Conservation (phyloP, 805 yeast genomes). For the Candida tallmaniae region DNA sequence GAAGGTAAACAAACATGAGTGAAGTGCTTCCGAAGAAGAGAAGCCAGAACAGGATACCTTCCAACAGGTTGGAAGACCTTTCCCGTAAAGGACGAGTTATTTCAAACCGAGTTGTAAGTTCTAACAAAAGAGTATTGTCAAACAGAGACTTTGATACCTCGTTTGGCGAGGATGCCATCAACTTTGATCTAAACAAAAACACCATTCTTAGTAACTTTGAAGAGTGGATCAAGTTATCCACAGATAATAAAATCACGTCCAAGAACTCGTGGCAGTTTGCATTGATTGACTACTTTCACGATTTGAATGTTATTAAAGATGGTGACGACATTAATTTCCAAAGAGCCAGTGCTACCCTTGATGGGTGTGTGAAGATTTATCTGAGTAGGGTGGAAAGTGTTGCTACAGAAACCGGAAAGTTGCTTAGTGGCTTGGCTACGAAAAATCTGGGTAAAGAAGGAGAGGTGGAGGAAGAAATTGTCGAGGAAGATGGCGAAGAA, state of each 20-base stretch:
- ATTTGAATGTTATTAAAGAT: constrained; percentile 43
- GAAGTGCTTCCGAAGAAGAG: constrained; percentile 25
- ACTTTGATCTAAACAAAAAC: constrained; percentile 38
- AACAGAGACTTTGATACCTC: constrained; percentile 16
- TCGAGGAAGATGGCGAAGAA: constrained; percentile 15
- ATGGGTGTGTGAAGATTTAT: constrained; percentile 92
- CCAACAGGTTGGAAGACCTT: constrained; percentile 20
- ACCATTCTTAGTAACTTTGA: constrained; percentile 43
- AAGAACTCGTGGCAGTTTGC: constrained; percentile 48
- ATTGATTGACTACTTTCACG: constrained; percentile 50
- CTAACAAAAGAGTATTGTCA: constrained; percentile 15
- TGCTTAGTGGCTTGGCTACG: constrained; percentile 67
- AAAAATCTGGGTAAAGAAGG: constrained; percentile 20
- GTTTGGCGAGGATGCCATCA: constrained; percentile 36
- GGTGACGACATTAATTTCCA: constrained; percentile 70
- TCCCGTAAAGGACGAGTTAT: constrained; percentile 27
- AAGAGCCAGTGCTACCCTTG: constrained; percentile 85
- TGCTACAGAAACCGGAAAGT: constrained; percentile 82
- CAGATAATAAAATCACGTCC: constrained; percentile 45
- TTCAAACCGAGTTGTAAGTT: constrained; percentile 18
- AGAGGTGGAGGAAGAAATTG: constrained; percentile 13
- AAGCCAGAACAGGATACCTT: constrained; percentile 13
- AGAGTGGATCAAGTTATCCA: constrained; percentile 47
- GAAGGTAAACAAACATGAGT: constrained; percentile 9
- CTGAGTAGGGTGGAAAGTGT: constrained; percentile 89